Evolutionary conservation across 805 yeast genomes (phyloP), one percentile per base, ranked within the genome.

Genomic region (Saccharomyces mikatae): DNA sequence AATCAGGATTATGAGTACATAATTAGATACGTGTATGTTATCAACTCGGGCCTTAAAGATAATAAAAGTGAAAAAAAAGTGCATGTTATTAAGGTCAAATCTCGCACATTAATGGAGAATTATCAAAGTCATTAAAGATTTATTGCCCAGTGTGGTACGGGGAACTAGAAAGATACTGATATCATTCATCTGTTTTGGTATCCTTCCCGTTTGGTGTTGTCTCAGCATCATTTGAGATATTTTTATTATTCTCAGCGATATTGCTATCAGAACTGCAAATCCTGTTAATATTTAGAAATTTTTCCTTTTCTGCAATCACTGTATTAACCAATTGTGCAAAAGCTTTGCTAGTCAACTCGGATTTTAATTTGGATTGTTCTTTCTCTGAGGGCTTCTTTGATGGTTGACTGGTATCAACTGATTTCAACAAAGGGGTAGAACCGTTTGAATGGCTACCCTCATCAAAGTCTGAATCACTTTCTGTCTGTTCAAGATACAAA

Each of bases 281-380:
- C 61, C 46, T 62, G 54, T 47, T 60, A 59, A 58, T 56, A 22
- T 62, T 62, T 47, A 60, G 31, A 1, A 71, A 66, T 31, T 68
- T 64, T 10, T 82, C 83, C 65, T 80, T 81, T 61, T 84, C 81
- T 51, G 80, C 74, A 26, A 80, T 73, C 0, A 89, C 91, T 0
- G 89, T 83, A 52, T 74, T 76, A 3, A 86, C 92, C 60, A 86
- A 80, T 64, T 83, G 88, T 31, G 82, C 84, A 70, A 86, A 84
- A 2, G 85, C 80, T 54, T 74, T 73, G 21, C 77, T 73, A 6
- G 80, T 75, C 52, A 79, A 59, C 10, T 69, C 66, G 22, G 76
- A 71, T 62, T 75, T 76, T 11, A 62, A 31, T 32, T 56, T 62
- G 26, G 56, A 56, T 26, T 51, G 54, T 29, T 50, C 44, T 17